Base-by-base conservation (phyloP, 2,329 filamentous ascomycete species). In the Fusarium buharicum region DNA sequence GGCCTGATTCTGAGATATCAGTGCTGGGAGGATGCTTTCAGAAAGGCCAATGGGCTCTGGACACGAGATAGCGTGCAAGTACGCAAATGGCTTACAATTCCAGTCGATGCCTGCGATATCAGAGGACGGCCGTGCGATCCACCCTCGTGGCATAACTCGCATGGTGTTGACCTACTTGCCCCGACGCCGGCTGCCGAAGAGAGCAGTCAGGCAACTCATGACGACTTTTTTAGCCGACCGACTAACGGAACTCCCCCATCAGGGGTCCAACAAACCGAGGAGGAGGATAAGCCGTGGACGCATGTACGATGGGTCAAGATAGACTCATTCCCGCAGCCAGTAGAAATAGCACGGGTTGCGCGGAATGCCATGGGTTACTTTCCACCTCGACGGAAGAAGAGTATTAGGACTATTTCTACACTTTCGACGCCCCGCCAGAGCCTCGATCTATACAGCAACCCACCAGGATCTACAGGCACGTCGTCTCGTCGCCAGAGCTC, bases 31-130 rank as follows among this genome's bases (percentile, higher is more conserved):
- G 90, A 93, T 43, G 84, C 90, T 2, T 88, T 99, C 65, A 85
- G 92, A 55, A 95, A 91, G 73, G 88, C 92, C 34, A 99, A 99
- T 74, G 87, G 95, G 11, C 87, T 99, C 71, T 99, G 95, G 95
- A 92, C 93, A 7, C 92, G 93, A 63, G 95, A 98, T 73, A 92
- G 87, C 62, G 90, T 98, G 31, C 94, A 97, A 74, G 86, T 88
- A 43, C 88, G 93, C 56, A 91, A 91, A 70, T 89, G 86, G 63
- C 83, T 99, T 14, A 84, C 93, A 9, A 79, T 99, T 48, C 95
- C 95, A 0, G 92, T 98, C 5, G 93, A 97, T 74, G 90, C 92
- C 36, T 98, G 94, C 74, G 88, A 90, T 37, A 82, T 93, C 37
- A 95, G 93, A 72, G 93, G 94, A 27, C 84, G 87, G 46, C 84